Base-by-base conservation (phyloP, 768 basidiomycete genomes). In the Panellus pusillus region DNA sequence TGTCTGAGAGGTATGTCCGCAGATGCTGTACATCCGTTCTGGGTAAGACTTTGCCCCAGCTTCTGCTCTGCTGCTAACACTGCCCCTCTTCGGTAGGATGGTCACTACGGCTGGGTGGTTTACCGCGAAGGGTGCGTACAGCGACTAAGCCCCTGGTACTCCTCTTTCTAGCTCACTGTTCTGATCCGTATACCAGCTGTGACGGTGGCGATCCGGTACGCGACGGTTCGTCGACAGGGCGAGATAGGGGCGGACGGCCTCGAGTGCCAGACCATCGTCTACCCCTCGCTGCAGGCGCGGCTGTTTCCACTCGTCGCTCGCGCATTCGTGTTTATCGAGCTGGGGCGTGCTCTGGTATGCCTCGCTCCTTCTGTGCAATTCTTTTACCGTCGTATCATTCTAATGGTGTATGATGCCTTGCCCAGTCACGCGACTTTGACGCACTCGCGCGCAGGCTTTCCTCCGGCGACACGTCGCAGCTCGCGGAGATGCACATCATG, bases 11-110 rank as follows among this genome's bases (percentile, higher is more conserved):
- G 24, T 24, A 3, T 38, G 35, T 56, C 20, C 1, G 36, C 28
- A 88, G 87, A 89, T 90, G 87, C 65, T 89, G 44, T 86, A 84
- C 63, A 86, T 88, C 46, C 82, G 87, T 12, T 79, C 87, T 24
- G 73, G 70, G 86, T 87, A 24, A 24, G 24, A 63, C 61, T 78
- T 55, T 15, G 27, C 9, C 40, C 39, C 13, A 7, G 12, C 47
- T 35, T 38, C 2, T 43, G 24, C 17, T 7, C 6, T 17, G 27
- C 7, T 17, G 15, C 31, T 18, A 11, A 11, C 39, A 20, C 43
- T 51, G 19, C 51, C 32, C 40, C 35, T 28, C 17, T 29, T 2
- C 44, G 29, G 12, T 47, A 89, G 86, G 36, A 88, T 91, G 86
- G 78, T 87, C 4, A 74, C 78, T 1, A 47, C 59, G n/a, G 78